phyloP scores from a whole-genome alignment of 164 flowering plant genomes.

The Magnolia changhungtana region DNA sequence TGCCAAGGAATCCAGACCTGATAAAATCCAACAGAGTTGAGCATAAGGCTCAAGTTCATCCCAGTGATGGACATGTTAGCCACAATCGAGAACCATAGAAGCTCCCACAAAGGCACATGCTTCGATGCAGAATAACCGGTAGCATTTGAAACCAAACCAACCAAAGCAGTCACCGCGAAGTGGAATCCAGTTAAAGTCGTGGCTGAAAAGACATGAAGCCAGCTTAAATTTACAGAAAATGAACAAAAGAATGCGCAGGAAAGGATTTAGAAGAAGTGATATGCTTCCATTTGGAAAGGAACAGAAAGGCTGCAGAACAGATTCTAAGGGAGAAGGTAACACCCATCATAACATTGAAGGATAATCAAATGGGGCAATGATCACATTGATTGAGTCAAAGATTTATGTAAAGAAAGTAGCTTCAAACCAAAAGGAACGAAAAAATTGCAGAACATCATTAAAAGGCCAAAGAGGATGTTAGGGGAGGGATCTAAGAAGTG shows the following conservation, averaged over 20 bases:
- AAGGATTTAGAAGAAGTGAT: neutral
- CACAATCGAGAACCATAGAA: slow-evolving; percentile 88
- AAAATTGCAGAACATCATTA: neutral
- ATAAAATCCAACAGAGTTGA: slow-evolving; percentile 65
- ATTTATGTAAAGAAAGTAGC: neutral
- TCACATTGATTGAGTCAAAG: neutral
- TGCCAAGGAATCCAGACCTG: slow-evolving; percentile 34
- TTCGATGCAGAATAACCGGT: slow-evolving; percentile 75
- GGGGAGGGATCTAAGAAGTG: neutral
- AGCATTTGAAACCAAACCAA: slow-evolving; percentile 79
- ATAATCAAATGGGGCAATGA: neutral
- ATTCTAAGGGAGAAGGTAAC: neutral
- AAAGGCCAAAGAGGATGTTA: neutral
- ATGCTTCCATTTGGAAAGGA: no score
- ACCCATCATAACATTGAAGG: neutral
- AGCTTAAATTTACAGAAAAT: neutral
- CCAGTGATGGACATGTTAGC: slow-evolving; percentile 88
- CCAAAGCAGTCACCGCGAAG: slow-evolving; percentile 82
- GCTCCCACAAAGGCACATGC: slow-evolving; percentile 92
- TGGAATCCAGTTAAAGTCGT: slow-evolving; percentile 91
- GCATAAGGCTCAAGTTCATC: slow-evolving; percentile 80
- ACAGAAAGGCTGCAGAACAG: no score
- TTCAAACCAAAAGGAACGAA: no score
- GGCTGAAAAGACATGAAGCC: slow-evolving; percentile 32
- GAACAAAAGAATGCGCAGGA: neutral